Base-by-base conservation (phyloP, 768 basidiomycete genomes). In the Russula sp. region DNA sequence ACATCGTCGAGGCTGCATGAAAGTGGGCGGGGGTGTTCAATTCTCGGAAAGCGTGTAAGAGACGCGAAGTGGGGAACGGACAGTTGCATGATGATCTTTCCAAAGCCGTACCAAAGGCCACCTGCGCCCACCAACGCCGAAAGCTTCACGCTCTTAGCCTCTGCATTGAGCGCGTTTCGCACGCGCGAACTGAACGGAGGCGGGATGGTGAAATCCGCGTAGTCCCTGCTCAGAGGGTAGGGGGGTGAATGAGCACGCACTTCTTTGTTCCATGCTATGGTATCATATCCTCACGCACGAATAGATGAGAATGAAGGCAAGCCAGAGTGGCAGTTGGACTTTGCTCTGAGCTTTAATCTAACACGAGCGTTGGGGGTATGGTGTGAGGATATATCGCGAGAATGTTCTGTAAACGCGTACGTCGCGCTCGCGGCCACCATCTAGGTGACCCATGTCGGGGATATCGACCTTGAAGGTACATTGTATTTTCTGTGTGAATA, bases 21-120 rank as follows among this genome's bases (percentile, higher is more conserved):
- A 63, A 16, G 38, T 10, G 11, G 14, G 9, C 10, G 46, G 46
- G 16, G 16, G 16, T 6, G 16, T 18, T 40, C 38, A 18, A 40
- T 2, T 40, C 38, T 40, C 38, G 16, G 6, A 14, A 14, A 18
- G 38, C 5, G 38, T 40, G 38, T 14, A 40, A 40, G 38, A 40
- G 16, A 57, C 3, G 10, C 9, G 20, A 34, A n/a, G 6, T 5
- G 20, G 30, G 30, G 20, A 70, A 71, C 82, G 70, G 71, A 92
- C 93, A 96, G 84, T 59, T 88, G 87, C 79, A 88, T 89, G 64
- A 96, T 85, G 67, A 86, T 84, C 73, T 87, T 87, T 16, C 94
- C 94, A 73, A 94, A 94, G 4, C 88, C 89, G 73, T 97, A 98
- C 94, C 95, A 98, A 69, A 86, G 76, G 2, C 92, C 91, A 2